Evolutionary conservation across 1,284 basidiomycete species (phyloP).

Genomic region (Pascua guehoae): DNA sequence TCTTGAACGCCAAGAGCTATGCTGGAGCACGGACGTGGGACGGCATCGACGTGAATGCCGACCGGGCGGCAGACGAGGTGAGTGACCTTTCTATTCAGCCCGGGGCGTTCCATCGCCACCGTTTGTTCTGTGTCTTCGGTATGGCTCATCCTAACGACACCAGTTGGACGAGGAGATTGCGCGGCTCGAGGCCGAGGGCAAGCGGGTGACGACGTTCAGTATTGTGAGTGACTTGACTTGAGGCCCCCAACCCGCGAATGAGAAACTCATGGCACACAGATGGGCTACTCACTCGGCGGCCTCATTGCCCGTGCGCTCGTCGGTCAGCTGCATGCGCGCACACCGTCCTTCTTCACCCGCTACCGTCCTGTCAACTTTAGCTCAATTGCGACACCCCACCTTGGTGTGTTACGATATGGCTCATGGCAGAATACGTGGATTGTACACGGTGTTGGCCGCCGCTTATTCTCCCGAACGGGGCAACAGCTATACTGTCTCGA

Average conservation of each 20-base stretch:
- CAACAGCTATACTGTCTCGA: conserved; percentile 75
- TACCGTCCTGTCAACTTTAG: conserved; percentile 42
- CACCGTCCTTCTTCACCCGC: conserved; percentile 37
- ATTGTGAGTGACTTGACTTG: conserved; percentile 24
- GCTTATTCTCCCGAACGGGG: conserved; percentile 76
- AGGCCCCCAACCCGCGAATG: too few relatives aligned
- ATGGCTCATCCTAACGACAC: background rate
- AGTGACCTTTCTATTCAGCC: background rate
- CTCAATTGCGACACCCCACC: conserved; percentile 46
- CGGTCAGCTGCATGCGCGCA: conserved; percentile 37
- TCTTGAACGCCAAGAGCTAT: conserved; percentile 28
- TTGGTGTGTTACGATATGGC: conserved; percentile 38
- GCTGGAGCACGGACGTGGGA: conserved; percentile 44
- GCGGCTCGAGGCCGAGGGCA: conserved; percentile 31
- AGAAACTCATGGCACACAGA: conserved; percentile 14
- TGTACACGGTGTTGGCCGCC: conserved; percentile 62
- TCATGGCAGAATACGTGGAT: conserved; percentile 35
- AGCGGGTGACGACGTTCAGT: conserved; percentile 34
- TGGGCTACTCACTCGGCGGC: conserved; percentile 48
- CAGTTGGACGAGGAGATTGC: conserved; percentile 40
- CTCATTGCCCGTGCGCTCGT: conserved; percentile 45
- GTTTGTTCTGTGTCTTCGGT: background rate
- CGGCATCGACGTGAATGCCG: conserved; percentile 48
- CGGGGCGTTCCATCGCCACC: background rate
- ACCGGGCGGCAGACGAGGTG: conserved; percentile 36